Evolutionary conservation across 495 filamentous ascomycete genomes (phyloP), one percentile per base, ranked within the genome.

Genomic region (Cudoniella acicularis): DNA sequence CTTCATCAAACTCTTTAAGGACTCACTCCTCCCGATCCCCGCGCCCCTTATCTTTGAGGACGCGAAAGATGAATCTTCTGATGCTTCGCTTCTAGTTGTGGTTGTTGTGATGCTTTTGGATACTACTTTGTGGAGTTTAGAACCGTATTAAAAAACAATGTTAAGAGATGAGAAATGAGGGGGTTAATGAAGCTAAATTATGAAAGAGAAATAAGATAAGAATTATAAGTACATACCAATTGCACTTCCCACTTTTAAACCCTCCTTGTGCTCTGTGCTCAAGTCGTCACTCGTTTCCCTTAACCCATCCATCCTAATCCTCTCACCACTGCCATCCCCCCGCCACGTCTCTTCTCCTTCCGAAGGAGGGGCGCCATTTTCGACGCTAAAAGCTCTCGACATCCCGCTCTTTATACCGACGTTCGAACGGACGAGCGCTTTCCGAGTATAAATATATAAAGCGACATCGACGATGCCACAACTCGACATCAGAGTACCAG

Each of bases 381-480:
- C 21, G 23, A 13, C 20, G 48, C 10, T 10, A 16, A n/a, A 16
- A 6, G 13, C n/a, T 4, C 4, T 50, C 6, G 20, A n/a, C 11
- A 10, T 25, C n/a, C n/a, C n/a, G n/a, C n/a, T n/a, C n/a, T 53
- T 52, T 21, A 53, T 20, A 13, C 57, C 57, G 10, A 59, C 49
- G 18, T 22, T 53, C 8, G 20, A 27, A 13, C 47, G 36, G 23
- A 65, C 20, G 10, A 65, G 49, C 13, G 57, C 67, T 25, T 72
- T 67, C 3, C 82, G 78, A 18, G 82, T 86, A 26, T 82, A 69
- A 2, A 80, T 79, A 66, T 86, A 86, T 2, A 85, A 73, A n/a
- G 78, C 53, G 9, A 80, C 80, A 61, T 86, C 83, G 48, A 83
- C 73, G 54, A 81, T 70, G n/a, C 83, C 83, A 52, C 80, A 83